phyloP scores from a whole-genome alignment of 2,329 filamentous ascomycete genomes.

The Nigrospora oryzae region DNA sequence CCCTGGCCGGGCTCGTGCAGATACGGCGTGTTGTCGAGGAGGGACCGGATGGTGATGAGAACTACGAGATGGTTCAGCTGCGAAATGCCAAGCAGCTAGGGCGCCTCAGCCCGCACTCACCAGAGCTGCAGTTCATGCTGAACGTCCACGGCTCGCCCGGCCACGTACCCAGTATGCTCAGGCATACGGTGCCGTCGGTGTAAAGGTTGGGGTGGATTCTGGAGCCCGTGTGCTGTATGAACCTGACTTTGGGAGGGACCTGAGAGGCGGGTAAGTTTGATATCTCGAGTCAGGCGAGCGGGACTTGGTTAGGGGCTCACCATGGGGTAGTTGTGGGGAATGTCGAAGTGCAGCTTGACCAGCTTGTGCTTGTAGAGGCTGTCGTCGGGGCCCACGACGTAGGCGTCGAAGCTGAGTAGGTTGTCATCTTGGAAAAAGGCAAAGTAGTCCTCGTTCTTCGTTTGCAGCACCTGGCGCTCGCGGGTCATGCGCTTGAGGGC shows the following conservation, averaged over 20 bases:
- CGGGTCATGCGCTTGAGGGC: conserved; percentile 1
- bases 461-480: conserved; percentile 5
- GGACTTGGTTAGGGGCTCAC: conserved; percentile 1
- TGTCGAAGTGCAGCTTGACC: conserved; percentile 7
- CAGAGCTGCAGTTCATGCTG: conserved; percentile 5
- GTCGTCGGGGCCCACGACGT: conserved; percentile 6
- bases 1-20: conserved; percentile 5
- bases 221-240: conserved; percentile 5
- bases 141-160: conserved; percentile 6
- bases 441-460: conserved; percentile 8
- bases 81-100: no score
- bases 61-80: conserved; percentile 3
- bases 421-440: conserved; percentile 8
- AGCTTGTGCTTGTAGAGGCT: conserved; percentile 10
- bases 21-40: conserved; percentile 9
- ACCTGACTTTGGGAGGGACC: conserved; percentile 9
- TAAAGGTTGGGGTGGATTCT: conserved; percentile 11
- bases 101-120: background rate
- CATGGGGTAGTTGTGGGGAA: conserved; percentile 6
- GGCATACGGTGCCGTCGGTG: conserved; percentile 7
- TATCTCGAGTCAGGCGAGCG: no score
- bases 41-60: conserved; percentile 6
- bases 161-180: conserved; percentile 9
- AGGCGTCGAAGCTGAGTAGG: conserved; percentile 7
- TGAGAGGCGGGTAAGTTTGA: background rate